Percentiles rank a stretch among this genome's conserved stretches.
Conservation (phyloP, 805 yeast genomes). For the Schwanniomyces yamadae region DNA sequence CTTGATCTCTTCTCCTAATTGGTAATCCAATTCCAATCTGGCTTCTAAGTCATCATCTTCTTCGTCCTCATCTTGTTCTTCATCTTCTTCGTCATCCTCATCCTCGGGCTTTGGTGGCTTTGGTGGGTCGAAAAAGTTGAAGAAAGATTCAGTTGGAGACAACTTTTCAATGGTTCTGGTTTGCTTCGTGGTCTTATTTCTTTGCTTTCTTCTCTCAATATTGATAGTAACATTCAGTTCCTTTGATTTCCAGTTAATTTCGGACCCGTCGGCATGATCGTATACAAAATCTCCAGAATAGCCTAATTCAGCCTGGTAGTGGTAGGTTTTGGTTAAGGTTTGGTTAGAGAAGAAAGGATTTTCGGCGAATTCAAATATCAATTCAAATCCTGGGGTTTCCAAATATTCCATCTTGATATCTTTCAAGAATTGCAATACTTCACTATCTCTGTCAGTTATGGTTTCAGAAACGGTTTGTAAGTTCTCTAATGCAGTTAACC, state of each 20-base stretch:
- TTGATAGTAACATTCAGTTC: constrained; percentile 80
- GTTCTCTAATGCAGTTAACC: constrained; percentile 95
- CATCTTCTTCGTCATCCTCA: constrained; percentile 48
- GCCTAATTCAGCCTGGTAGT: constrained; percentile 90
- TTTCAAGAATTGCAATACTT: constrained; percentile 64
- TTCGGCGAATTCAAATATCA: constrained; percentile 73
- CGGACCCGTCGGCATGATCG: constrained; percentile 92
- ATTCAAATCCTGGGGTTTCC: constrained; percentile 82
- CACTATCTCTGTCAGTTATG: constrained; percentile 87
- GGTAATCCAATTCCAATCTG: constrained; percentile 87
- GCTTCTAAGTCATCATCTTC: constrained; percentile 78
- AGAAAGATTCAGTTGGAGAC: constrained; percentile 92
- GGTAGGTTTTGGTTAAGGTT: constrained; percentile 79
- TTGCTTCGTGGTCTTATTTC: constrained; percentile 94
- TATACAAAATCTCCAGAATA: constrained; percentile 95
- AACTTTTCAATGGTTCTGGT: constrained; percentile 93
- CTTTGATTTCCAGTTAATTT: constrained; percentile 78
- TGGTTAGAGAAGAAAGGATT: constrained; percentile 78
- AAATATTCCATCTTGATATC: constrained; percentile 80
- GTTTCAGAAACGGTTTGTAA: constrained; percentile 76
- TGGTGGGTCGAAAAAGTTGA: constrained; percentile 95
- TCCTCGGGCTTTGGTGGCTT: constrained; percentile 57
- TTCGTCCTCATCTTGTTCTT: constrained; percentile 44
- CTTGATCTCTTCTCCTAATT: constrained; percentile 93
- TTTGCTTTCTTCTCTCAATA: constrained; percentile 93